A percentile compares a stretch with the other conserved stretches of the same genome.
Evolutionary conservation across 148 eudicot species (phyloP).

Genomic region (Rhododendron molle): DNA sequence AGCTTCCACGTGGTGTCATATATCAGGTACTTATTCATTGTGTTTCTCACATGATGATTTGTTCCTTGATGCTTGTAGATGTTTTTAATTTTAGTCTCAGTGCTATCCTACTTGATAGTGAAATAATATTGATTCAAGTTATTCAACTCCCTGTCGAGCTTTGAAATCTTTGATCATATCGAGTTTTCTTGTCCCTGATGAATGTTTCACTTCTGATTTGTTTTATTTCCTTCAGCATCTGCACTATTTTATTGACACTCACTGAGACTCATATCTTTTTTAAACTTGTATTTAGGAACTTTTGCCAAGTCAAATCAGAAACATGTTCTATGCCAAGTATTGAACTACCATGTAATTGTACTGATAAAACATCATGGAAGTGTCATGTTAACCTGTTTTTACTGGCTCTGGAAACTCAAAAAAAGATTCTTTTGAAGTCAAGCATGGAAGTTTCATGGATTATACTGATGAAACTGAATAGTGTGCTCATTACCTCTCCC

Average conservation of each 20-base stretch:
- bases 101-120: not conserved
- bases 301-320: not conserved
- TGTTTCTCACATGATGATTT: not conserved
- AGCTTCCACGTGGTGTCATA: slow-evolving; percentile 64
- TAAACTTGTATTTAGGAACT: not conserved
- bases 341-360: not conserved
- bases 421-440: not conserved
- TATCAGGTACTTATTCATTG: slow-evolving; percentile 55
- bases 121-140: not conserved
- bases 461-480: not conserved
- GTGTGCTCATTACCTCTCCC: not conserved
- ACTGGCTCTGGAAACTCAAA: not conserved
- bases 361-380: not conserved
- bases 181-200: not conserved
- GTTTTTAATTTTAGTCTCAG: not conserved
- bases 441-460: not conserved
- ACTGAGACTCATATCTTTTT: not conserved
- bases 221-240: slow-evolving; percentile 1
- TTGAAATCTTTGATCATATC: not conserved
- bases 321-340: not conserved
- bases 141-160: not conserved
- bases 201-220: not conserved
- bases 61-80: not conserved
- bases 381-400: not conserved
- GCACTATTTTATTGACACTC: not conserved